phyloP scores from a whole-genome alignment of 371 early-diverging fungal genomes.

The Mucor circinelloides region DNA sequence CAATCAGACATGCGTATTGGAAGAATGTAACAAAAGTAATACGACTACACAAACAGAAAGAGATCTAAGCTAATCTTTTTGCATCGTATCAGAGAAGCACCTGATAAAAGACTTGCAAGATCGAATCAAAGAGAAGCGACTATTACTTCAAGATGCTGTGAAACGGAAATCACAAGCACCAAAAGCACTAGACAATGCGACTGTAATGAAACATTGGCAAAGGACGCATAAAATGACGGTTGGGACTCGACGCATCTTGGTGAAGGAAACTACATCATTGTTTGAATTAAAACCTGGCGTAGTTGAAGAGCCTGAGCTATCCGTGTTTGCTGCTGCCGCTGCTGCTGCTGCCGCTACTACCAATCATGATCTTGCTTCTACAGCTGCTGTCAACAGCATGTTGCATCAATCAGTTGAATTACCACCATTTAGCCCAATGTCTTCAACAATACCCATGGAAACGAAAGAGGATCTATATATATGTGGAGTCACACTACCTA shows the following conservation, averaged over 20 bases:
- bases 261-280: constrained; percentile 57
- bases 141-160: neutral
- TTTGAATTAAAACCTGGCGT: constrained; percentile 57
- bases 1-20: constrained; percentile 25
- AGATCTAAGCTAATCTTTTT: neutral
- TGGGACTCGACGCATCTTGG: constrained; percentile 51
- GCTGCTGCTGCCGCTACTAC: neutral
- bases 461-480: constrained; percentile 56
- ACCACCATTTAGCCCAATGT: constrained; percentile 5
- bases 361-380: neutral
- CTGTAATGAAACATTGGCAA: constrained; percentile 32
- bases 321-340: neutral
- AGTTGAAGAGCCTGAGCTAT: constrained; percentile 19
- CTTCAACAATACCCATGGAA: neutral
- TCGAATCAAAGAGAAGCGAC: constrained; percentile 22
- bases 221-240: constrained; percentile 40
- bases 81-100: constrained; percentile 19
- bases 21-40: constrained; percentile 26
- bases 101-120: constrained; percentile 24
- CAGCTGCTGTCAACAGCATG: neutral
- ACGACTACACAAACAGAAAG: neutral
- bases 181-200: neutral
- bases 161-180: constrained; percentile 5
- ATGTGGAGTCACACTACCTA: constrained; percentile 51
- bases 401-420: constrained; percentile 1